These are phyloP conservation scores for Calonectria pseudoturangicola DNA, from an alignment of 2,329 filamentous ascomycete genomes.

Conservation along the genomic window DNA sequence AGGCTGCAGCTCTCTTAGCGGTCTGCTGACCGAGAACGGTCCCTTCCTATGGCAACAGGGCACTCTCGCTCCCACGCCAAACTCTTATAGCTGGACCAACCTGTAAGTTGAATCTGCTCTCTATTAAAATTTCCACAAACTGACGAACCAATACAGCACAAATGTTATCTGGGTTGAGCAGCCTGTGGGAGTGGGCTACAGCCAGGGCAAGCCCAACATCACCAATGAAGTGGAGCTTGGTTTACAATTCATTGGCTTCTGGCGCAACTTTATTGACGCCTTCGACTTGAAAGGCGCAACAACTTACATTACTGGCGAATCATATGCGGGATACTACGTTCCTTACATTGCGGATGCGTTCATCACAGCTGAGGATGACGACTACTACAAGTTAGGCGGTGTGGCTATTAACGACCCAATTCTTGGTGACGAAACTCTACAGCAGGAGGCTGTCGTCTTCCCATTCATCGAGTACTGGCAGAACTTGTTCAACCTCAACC, in stretches of 20 bases:
- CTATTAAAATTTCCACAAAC: fast-evolving
- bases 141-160: slow-evolving; percentile 61
- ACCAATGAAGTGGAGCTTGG: slow-evolving; percentile 81
- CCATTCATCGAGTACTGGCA: slow-evolving; percentile 77
- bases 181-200: slow-evolving; percentile 80
- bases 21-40: slow-evolving; percentile 84
- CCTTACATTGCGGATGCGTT: slow-evolving; percentile 85
- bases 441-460: slow-evolving; percentile 69
- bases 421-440: slow-evolving; percentile 70
- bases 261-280: slow-evolving; percentile 84
- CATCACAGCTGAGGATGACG: slow-evolving; percentile 78
- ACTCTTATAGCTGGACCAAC: slow-evolving; percentile 84
- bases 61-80: slow-evolving; percentile 78
- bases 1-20: slow-evolving; percentile 52
- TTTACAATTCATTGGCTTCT: slow-evolving; percentile 84
- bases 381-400: slow-evolving; percentile 80
- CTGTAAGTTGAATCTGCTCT: slow-evolving; percentile 59
- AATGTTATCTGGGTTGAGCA: slow-evolving; percentile 87
- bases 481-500: slow-evolving; percentile 78
- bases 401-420: slow-evolving; percentile 84
- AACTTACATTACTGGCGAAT: slow-evolving; percentile 83
- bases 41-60: slow-evolving; percentile 83
- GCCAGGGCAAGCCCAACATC: slow-evolving; percentile 78
- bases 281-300: slow-evolving; percentile 81
- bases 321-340: slow-evolving; percentile 80